These are phyloP conservation scores for Globisporangium middletonii DNA, from an alignment of 352 stramenopile species.

Conservation along the genomic window DNA sequence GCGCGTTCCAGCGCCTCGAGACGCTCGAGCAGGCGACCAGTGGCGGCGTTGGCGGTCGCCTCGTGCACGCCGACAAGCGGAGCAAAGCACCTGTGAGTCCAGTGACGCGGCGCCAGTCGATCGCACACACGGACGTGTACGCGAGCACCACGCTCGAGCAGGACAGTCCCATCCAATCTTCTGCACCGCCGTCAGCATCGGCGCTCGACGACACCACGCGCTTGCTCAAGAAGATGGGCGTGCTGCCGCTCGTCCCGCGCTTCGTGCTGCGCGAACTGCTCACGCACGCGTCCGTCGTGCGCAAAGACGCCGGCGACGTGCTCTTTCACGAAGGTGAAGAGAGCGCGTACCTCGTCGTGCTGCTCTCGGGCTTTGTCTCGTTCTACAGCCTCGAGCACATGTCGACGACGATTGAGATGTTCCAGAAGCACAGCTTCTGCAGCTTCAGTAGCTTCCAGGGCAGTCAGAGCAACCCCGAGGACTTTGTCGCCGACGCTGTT, in stretches of 20 bases:
- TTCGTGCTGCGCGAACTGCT: conserved; percentile 42
- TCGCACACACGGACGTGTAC: background rate
- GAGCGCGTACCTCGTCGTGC: conserved; percentile 25
- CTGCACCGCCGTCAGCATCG: background rate
- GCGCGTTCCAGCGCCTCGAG: conserved; percentile 25
- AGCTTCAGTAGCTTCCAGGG: conserved; percentile 26
- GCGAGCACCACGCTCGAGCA: background rate
- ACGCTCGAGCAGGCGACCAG: background rate
- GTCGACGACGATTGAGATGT: conserved; percentile 50
- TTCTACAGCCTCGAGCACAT: conserved; percentile 66
- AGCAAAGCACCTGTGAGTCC: background rate
- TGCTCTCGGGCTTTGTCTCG: conserved; percentile 46
- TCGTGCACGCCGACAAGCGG: background rate
- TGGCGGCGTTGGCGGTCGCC: background rate
- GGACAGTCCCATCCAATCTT: background rate
- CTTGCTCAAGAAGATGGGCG: conserved; percentile 36
- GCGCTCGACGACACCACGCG: conserved; percentile 22
- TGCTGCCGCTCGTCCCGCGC: conserved; percentile 27
- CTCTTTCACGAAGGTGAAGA: conserved; percentile 43
- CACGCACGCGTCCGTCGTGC: conserved; percentile 19
- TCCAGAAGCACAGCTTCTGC: conserved; percentile 54
- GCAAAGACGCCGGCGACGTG: conserved; percentile 40
- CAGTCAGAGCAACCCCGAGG: conserved; percentile 24
- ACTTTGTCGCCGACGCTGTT: conserved; percentile 16
- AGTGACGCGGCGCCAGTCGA: background rate